phyloP scores from a whole-genome alignment of 208 protist species.

The Leishmania gerbilli region DNA sequence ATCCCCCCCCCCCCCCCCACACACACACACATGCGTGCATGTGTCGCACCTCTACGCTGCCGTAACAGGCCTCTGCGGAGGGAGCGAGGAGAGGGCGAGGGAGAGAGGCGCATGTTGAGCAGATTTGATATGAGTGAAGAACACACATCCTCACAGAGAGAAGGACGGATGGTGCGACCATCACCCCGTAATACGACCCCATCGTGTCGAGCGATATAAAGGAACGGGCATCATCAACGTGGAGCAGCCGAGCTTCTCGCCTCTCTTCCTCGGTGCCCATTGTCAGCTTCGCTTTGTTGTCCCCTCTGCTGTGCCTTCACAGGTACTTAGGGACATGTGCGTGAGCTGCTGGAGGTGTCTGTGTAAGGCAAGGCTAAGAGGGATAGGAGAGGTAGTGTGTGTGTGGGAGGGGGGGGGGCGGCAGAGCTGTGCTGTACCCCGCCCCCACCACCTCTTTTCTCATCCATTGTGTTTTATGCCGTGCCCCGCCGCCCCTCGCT shows the following conservation, averaged over 20 bases:
- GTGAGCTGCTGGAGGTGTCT: background rate
- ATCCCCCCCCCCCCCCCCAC: background rate
- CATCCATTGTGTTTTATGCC: background rate
- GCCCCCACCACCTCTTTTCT: background rate
- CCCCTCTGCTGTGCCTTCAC: background rate
- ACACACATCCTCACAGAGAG: background rate
- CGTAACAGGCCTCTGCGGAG: background rate
- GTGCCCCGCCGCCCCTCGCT: no score
- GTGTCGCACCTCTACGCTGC: background rate
- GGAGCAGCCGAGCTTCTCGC: background rate
- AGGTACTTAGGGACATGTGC: background rate
- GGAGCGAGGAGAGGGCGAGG: background rate
- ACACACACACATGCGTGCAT: background rate
- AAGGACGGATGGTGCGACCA: background rate
- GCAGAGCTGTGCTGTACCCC: background rate
- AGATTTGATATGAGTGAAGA: background rate
- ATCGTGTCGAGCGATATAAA: background rate
- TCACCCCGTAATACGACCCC: background rate
- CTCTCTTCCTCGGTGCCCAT: background rate
- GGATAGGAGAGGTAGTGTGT: background rate
- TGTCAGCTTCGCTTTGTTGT: background rate
- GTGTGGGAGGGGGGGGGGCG: background rate
- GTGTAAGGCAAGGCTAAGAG: background rate
- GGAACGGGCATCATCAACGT: background rate
- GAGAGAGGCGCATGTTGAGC: background rate